phyloP scores from a whole-genome alignment of 441 rosid species.

The Erodium texanum region DNA sequence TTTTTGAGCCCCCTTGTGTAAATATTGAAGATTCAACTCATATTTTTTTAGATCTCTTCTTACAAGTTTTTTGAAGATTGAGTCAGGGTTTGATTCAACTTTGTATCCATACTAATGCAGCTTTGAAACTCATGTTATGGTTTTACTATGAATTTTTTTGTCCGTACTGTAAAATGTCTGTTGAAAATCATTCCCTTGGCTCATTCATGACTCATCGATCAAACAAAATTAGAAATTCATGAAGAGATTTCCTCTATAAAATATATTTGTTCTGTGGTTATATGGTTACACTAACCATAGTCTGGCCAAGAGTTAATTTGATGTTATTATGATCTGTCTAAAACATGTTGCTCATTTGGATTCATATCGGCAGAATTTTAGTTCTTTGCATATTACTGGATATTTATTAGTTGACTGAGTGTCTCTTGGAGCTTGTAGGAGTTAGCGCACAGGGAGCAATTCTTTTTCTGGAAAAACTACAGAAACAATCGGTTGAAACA shows the following conservation, averaged over 20 bases:
- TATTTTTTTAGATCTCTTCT: background rate
- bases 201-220: background rate
- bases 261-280: background rate
- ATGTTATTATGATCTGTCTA: background rate
- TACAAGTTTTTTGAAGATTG: background rate
- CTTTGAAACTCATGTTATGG: background rate
- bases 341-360: background rate
- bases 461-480: constrained; percentile 93
- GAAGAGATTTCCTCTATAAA: background rate
- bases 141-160: background rate
- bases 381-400: background rate
- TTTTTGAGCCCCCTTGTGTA: background rate
- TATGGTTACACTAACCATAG: background rate
- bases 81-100: background rate
- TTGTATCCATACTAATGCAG: background rate
- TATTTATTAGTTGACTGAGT: constrained; percentile 8
- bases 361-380: background rate
- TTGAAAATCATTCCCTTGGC: background rate
- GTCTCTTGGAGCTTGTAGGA: constrained; percentile 36
- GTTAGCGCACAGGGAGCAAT: constrained; percentile 86
- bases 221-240: background rate
- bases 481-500: constrained; percentile 31
- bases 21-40: background rate
- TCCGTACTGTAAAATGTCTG: background rate
- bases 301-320: background rate